Evolutionary conservation across 2,329 filamentous ascomycete species (phyloP), one percentile per base, ranked within the genome.

Genomic region (Corniculantispora saksenae): DNA sequence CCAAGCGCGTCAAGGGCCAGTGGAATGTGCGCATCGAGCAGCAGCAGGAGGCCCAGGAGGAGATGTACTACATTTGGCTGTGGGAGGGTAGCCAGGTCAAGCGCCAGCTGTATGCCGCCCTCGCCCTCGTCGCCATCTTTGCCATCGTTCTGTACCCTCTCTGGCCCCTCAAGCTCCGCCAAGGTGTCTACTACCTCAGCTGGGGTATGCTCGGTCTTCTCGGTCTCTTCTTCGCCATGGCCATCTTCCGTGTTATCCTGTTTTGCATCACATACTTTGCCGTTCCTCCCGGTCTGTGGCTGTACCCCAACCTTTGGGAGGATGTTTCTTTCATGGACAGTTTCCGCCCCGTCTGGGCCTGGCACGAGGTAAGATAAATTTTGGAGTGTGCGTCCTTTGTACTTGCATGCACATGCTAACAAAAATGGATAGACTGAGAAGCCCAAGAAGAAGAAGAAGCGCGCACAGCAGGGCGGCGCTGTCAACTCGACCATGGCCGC

Each of bases 291-390:
- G 95, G 95, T 72, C 84, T 99, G n/a, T 99, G 95, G 95, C 84
- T 99, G 53, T 99, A 94, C 80, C 95, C 95, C 57, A 99, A 99
- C 75, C 82, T 99, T 23, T 99, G 97, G 82, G 95, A 99, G 77
- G 95, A 99, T 75, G 95, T 99, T 32, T 97, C 94, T 9, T 98
- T 99, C 81, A 91, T 99, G 78, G 95, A 99, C 76, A 96, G 92
- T 73, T 99, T 99, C 85, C 90, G 90, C 74, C 95, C 95, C 23
- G 80, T 97, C 7, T 99, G 95, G 94, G 95, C 93, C 66, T 99
- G 95, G 95, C 95, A 99, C 78, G 94, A 97, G 87, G 93, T 96
- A 75, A 78, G 86, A 78, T 64, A 29, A 17, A 5, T 65, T 27
- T 17, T 54, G 27, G 6, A 47, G 17, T 12, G 23, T 27, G 32